Evolutionary conservation across 805 yeast genomes (phyloP), one percentile per base, ranked within the genome.

Genomic region (Ogataea haglerorum): DNA sequence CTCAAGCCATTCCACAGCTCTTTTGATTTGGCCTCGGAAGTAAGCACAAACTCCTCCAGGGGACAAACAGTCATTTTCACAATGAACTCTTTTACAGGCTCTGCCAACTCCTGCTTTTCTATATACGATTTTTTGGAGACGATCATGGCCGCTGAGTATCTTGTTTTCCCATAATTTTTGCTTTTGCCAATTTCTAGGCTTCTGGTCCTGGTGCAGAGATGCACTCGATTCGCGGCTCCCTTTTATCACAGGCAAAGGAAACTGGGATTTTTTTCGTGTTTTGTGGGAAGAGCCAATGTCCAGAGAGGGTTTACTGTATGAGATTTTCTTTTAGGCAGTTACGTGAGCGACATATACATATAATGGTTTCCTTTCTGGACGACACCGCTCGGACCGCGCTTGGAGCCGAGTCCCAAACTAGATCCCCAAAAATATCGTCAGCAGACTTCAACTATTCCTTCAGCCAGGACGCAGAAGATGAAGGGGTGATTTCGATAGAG

Each of bases 1-100:
- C 54, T 49, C 5, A 58, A 39, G 10, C 63, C 63, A 42, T 57
- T 58, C 65, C 64, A 61, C 9, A 42, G 49, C 28, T 57, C 56
- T 1, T 43, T 42, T 26, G 53, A 45, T 37, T 49, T 49, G 4
- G 45, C 26, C 7, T 45, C 42, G 22, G 54, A 49, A 7, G 48
- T 27, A 1, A 24, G 16, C 1, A 58, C 25, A 30, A 60, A 50
- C 28, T 57, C 58, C 5, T 51, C 52, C 6, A 40, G 10, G 7
- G 52, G n/a, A 24, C 56, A 52, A 1, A 19, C 28, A n/a, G 50
- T 29, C 16, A 58, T 36, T 10, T 38, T 31, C 12, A 49, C 50
- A 6, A 56, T 37, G 1, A 50, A 37, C 5, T 35, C 36, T 36
- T 48, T 40, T 10, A 49, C 46, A 10, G 53, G 48, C 16, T 40